Conservation (phyloP, 106 monocot genomes). For the Chionographis japonica region DNA sequence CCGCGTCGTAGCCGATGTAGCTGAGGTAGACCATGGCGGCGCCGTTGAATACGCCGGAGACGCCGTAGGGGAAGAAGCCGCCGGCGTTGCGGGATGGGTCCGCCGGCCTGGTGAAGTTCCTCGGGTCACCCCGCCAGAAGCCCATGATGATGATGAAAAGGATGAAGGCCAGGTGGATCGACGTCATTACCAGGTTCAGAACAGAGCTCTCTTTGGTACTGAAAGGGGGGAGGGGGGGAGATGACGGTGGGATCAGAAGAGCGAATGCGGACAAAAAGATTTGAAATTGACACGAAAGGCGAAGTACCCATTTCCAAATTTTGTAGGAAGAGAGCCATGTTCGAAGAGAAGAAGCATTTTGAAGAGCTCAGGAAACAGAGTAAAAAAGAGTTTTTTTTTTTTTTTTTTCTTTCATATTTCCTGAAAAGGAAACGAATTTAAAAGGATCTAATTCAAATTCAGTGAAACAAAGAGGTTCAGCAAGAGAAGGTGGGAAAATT, state of each 20-base stretch:
- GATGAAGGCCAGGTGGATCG: constrained; percentile 71
- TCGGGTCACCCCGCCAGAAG: constrained; percentile 56
- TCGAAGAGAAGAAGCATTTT: too few species aligned
- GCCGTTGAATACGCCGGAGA: constrained; percentile 66
- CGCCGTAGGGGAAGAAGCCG: constrained; percentile 76
- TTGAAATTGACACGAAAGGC: too few species aligned
- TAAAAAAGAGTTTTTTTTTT: too few species aligned
- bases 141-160: constrained; percentile 82
- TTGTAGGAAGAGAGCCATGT: too few species aligned
- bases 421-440: too few species aligned
- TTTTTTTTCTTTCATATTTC: too few species aligned
- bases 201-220: constrained; percentile 88
- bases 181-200: constrained; percentile 75
- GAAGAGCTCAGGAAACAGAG: too few species aligned
- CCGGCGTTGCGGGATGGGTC: constrained; percentile 39
- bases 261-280: too few species aligned
- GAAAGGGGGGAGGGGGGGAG: not conserved
- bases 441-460: too few species aligned
- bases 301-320: too few species aligned
- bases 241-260: not conserved
- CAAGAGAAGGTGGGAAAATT: too few species aligned
- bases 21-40: constrained; percentile 85
- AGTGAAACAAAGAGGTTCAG: too few species aligned
- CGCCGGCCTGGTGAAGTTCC: constrained; percentile 54
- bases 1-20: constrained; percentile 98